Evolutionary conservation across 805 yeast species (phyloP).

Genomic region (Maudiozyma serrabonitensis): DNA sequence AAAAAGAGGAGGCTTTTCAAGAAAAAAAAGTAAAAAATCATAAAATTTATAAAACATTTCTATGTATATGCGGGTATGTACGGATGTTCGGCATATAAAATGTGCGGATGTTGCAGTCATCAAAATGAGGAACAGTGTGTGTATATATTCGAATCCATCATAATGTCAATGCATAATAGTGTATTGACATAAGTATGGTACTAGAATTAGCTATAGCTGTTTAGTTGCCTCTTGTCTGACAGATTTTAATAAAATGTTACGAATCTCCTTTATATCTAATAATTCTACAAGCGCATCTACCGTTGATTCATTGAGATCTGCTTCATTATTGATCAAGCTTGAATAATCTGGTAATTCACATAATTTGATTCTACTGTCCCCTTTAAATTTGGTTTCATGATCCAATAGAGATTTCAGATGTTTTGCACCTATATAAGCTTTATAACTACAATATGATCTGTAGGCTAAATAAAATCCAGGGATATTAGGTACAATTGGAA

Average conservation of each 20-base stretch:
- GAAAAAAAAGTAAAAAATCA: too few species aligned
- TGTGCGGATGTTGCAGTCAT: not conserved
- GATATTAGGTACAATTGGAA: conserved; percentile 84
- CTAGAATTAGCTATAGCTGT: too few species aligned
- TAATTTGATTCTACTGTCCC: conserved; percentile 19
- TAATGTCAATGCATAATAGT: too few species aligned
- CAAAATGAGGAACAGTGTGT: not conserved
- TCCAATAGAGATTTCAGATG: conserved; percentile 54
- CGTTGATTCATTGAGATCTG: conserved; percentile 29
- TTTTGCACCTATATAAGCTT: conserved; percentile 64
- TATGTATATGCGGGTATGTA: too few species aligned
- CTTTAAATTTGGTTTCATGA: conserved; percentile 3
- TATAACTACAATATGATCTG: conserved; percentile 74
- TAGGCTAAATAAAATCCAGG: conserved; percentile 84
- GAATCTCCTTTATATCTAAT: conserved; percentile 38
- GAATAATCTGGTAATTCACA: conserved; percentile 26
- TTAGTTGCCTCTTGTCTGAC: conserved; percentile 36
- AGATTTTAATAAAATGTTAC: conserved; percentile 40
- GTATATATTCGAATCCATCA: too few species aligned
- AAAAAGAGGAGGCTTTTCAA: too few species aligned
- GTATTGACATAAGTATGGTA: too few species aligned
- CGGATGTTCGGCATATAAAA: not conserved
- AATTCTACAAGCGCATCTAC: conserved; percentile 37
- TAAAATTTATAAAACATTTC: too few species aligned
- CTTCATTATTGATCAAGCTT: conserved; percentile 12